Evolutionary conservation across 2,329 filamentous ascomycete species (phyloP).

Genomic region (Scopulariopsis brevicaulis): DNA sequence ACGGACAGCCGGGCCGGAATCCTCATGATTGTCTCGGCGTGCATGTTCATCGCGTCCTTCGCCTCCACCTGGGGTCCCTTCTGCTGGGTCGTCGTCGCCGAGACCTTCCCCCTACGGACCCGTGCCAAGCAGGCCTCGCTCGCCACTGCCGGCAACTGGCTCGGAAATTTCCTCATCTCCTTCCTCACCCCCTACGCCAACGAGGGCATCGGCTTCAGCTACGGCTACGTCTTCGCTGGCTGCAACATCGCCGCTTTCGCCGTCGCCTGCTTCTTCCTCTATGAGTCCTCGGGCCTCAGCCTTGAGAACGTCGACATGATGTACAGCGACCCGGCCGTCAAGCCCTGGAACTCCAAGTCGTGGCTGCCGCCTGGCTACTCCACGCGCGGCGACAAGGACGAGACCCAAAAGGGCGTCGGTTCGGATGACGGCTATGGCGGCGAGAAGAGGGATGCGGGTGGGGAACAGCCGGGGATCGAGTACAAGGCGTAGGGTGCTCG

Average conservation of each 20-base stretch:
- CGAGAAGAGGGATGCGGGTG: not conserved
- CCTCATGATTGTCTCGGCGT: slow-evolving; percentile 61
- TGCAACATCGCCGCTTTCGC: slow-evolving; percentile 48
- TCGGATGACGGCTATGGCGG: not conserved
- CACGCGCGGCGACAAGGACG: slow-evolving; percentile 24
- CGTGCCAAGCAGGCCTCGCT: slow-evolving; percentile 42
- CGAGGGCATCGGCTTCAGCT: slow-evolving; percentile 46
- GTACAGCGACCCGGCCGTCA: slow-evolving; percentile 49
- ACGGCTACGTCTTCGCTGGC: slow-evolving; percentile 55
- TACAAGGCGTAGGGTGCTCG: not conserved
- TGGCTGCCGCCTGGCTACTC: slow-evolving; percentile 37
- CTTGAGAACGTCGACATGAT: slow-evolving; percentile 64
- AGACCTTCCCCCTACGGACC: slow-evolving; percentile 50
- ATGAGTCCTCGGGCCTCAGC: slow-evolving; percentile 51
- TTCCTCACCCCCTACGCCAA: slow-evolving; percentile 61
- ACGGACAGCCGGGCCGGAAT: slow-evolving; percentile 43
- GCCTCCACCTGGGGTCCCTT: slow-evolving; percentile 60
- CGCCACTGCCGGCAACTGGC: slow-evolving; percentile 43
- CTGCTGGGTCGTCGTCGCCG: slow-evolving; percentile 56
- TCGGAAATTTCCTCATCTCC: slow-evolving; percentile 54
- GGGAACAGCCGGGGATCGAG: not conserved
- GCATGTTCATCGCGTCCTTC: slow-evolving; percentile 65
- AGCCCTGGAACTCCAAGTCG: slow-evolving; percentile 46
- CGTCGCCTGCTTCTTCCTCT: slow-evolving; percentile 59
- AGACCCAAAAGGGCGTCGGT: slow-evolving; percentile 6